phyloP scores from a whole-genome alignment of 768 basidiomycete genomes.

The Epithele typhae region DNA sequence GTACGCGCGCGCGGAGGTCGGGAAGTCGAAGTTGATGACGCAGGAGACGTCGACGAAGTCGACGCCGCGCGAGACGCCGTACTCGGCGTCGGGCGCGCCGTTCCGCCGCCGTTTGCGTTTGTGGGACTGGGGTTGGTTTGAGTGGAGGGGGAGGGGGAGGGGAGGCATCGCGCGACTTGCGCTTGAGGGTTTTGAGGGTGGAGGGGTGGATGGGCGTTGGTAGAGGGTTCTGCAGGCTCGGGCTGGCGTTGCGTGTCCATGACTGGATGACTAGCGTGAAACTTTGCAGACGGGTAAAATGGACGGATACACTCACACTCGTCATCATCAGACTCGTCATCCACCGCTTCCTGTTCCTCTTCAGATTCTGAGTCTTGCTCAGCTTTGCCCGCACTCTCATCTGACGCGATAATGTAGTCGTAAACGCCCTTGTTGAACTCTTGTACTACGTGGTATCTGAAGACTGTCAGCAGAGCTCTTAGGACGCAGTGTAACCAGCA shows the following conservation, averaged over 20 bases:
- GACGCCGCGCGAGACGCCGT: slow-evolving; percentile 91
- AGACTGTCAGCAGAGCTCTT: no score
- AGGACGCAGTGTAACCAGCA: neutral
- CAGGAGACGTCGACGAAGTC: slow-evolving; percentile 97
- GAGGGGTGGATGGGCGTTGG: slow-evolving; percentile 25
- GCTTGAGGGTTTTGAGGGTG: slow-evolving; percentile 40
- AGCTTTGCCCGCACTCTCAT: slow-evolving; percentile 65
- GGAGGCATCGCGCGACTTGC: slow-evolving; percentile 43
- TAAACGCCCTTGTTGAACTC: slow-evolving; percentile 99
- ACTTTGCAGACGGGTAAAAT: neutral
- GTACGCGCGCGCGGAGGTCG: slow-evolving; percentile 79
- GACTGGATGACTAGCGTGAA: slow-evolving; percentile 32
- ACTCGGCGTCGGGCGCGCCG: slow-evolving; percentile 58
- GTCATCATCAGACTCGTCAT: slow-evolving; percentile 35
- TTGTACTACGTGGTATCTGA: slow-evolving; percentile 94
- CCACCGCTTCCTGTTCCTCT: slow-evolving; percentile 35
- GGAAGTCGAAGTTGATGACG: slow-evolving; percentile 98
- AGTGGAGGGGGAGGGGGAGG: slow-evolving; percentile 32
- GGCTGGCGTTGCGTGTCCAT: slow-evolving; percentile 48
- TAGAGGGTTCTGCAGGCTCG: neutral
- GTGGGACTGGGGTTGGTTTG: slow-evolving; percentile 34
- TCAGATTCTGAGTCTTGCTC: slow-evolving; percentile 50
- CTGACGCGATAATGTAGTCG: slow-evolving; percentile 97
- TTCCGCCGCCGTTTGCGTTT: slow-evolving; percentile 48
- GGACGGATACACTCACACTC: slow-evolving; percentile 25